Evolutionary conservation across 2,329 filamentous ascomycete species (phyloP), one percentile per base, ranked within the genome.

Genomic region (Aspergillus spinulosporus): DNA sequence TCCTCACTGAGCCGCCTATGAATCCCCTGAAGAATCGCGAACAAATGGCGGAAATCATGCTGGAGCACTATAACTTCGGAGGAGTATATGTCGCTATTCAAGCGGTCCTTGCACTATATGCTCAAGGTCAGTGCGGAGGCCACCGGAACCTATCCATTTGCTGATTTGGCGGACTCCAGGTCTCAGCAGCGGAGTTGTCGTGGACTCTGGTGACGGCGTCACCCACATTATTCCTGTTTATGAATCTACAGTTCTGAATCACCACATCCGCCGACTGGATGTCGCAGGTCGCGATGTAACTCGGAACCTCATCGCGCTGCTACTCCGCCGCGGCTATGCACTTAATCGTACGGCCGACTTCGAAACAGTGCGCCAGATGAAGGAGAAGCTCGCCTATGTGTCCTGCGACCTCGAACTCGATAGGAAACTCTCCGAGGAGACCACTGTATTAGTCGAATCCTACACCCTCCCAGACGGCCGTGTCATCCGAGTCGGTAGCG

Each of bases 381-480:
- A 99, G 80, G 94, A 99, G 82, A 99, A 99, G 83, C 88, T 99
- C 50, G 97, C 94, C 83, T 99, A 99, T 74, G 93, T 99, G 56
- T 97, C 92, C 9, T 99, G 97, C 80, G 94, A 99, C 74, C 84
- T 99, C 56, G 92, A 96, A 76, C 82, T 99, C 54, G 94, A 99
- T 81, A 92, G 97, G 79, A 88, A 90, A 66, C 85, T 99, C 62
- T 95, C 90, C 70, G 94, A 99, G 78, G 94, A 99, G 68, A 99
- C 94, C 12, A 99, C 94, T 1, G 92, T 97, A 6, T 81, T 99
- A 54, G 94, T 99, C 9, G 94, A 99, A 77, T 95, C 90, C 72
- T 99, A 99, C 80, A 99, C 94, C 1, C 83, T 99, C 7, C 94
- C 94, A 32, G 94, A 99, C 71, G 94, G 94, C 52, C 90, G 94